Conservation (phyloP, 2,329 filamentous ascomycete genomes). For the Clarireedia sp. region DNA sequence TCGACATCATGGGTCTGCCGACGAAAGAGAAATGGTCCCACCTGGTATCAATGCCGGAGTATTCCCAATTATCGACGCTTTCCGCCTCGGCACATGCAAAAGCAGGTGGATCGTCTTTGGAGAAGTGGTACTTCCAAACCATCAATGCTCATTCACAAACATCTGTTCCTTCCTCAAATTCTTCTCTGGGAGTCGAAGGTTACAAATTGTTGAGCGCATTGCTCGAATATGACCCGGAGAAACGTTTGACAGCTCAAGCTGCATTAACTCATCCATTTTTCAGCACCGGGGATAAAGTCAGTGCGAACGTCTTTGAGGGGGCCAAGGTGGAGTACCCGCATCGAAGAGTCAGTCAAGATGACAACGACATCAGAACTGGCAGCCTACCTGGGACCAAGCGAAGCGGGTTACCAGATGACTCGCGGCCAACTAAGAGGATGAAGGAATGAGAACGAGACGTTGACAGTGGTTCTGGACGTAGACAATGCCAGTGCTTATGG, state of each 20-base stretch:
- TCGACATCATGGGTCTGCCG: conserved; percentile 89
- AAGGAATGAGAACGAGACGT: conserved; percentile 38
- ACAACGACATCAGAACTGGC: conserved; percentile 85
- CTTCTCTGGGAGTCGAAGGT: conserved; percentile 64
- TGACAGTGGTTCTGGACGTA: too few relatives aligned
- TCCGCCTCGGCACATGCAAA: conserved; percentile 38
- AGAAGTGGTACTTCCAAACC: conserved; percentile 72
- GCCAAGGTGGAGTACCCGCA: conserved; percentile 66
- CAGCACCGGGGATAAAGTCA: conserved; percentile 57
- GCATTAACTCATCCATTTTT: conserved; percentile 93
- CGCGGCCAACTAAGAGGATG: conserved; percentile 51
- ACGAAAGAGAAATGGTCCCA: conserved; percentile 85
- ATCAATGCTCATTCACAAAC: conserved; percentile 50
- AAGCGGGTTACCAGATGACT: conserved; percentile 77
- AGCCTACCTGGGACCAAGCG: conserved; percentile 83
- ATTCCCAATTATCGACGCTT: conserved; percentile 56
- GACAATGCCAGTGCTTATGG: too few relatives aligned
- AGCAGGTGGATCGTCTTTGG: conserved; percentile 42
- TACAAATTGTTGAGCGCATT: conserved; percentile 74
- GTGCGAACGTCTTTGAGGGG: conserved; percentile 83
- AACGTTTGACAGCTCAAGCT: conserved; percentile 77
- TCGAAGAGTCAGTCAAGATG: conserved; percentile 83
- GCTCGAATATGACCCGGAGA: conserved; percentile 87
- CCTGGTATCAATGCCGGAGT: conserved; percentile 80
- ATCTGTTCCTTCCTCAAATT: conserved; percentile 37